Base-by-base conservation (phyloP, 331 rosid species). In the Prunus yedoensis region DNA sequence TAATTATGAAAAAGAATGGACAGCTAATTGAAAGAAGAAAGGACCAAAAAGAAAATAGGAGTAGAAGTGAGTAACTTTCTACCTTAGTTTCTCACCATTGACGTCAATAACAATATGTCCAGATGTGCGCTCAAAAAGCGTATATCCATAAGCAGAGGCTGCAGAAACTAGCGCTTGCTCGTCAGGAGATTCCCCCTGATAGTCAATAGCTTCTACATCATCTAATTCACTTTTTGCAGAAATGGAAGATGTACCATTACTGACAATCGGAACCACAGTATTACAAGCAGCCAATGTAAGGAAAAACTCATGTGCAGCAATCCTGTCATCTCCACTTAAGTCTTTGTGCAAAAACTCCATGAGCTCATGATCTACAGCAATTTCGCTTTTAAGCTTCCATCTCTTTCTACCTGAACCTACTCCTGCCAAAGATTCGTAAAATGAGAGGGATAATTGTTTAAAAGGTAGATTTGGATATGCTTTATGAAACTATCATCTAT, bases 161-260 rank as follows among this genome's bases (percentile, higher is more conserved):
- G 98, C 98, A 71, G 92, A 77, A 85, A 91, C 98, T 74, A 93
- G 88, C n/a, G 98, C 98, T 82, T 93, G 98, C 78, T 93, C 98
- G 54, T 93, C 98, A 45, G 98, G 98, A 71, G 98, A 93, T 79
- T 93, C 98, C 70, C 98, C 98, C 76, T 93, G 98, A 79, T 93
- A 93, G 63, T 83, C 77, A 79, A 93, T 85, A 71, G 75, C 47
- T 71, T 75, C 71, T 43, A 43, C 61, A 61, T 79, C 87, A 75
- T 83, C 77, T 58, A 81, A 76, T 63, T 74, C 93, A 77, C 74
- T 83, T 70, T 82, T 76, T 64, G 74, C 79, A 46, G 68, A 73
- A 75, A 81, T 43, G 65, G 86, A 75, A 78, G 82, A 76, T 82
- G 63, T 74, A 43, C 58, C 81, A 76, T 61, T 79, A 69, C 53